phyloP scores from a whole-genome alignment of 106 monocot species.

The Dioscorea zingiberensis region DNA sequence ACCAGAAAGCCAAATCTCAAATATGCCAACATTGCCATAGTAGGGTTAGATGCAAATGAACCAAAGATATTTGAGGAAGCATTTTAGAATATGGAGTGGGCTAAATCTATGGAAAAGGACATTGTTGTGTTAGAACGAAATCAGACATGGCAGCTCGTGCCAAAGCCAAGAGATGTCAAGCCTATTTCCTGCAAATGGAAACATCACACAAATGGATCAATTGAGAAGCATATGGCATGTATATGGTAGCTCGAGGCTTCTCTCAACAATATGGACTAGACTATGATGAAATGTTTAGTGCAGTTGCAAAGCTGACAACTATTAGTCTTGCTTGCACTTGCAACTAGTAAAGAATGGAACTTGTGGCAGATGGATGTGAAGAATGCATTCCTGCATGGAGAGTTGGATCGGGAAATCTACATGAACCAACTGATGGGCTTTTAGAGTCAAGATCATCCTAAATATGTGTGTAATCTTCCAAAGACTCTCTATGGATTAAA shows the following conservation, averaged over 20 bases:
- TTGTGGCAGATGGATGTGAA: slow-evolving; percentile 2
- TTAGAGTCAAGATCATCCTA: background rate
- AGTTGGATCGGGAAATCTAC: slow-evolving; percentile 5
- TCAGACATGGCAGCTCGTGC: background rate
- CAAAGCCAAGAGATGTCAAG: background rate
- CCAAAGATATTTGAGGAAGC: too few species aligned
- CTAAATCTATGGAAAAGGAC: background rate
- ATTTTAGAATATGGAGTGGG: too few species aligned
- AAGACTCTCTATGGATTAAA: slow-evolving; percentile 22
- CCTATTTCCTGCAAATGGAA: background rate
- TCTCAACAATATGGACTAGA: background rate
- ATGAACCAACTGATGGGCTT: slow-evolving; percentile 16
- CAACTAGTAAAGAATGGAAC: background rate
- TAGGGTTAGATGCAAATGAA: too few species aligned
- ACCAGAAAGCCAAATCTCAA: too few species aligned
- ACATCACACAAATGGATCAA: background rate
- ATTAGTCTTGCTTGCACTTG: background rate
- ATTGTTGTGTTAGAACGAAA: background rate
- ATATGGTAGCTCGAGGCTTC: background rate
- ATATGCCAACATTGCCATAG: too few species aligned
- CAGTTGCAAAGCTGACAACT: background rate
- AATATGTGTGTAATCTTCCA: slow-evolving; percentile 1
- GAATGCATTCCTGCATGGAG: slow-evolving; percentile 21
- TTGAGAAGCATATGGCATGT: background rate
- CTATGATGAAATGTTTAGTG: background rate